A percentile compares a stretch with the other conserved stretches of the same genome.
Evolutionary conservation across 305 asterid genomes (phyloP).

Genomic region (Nicotiana rustica): DNA sequence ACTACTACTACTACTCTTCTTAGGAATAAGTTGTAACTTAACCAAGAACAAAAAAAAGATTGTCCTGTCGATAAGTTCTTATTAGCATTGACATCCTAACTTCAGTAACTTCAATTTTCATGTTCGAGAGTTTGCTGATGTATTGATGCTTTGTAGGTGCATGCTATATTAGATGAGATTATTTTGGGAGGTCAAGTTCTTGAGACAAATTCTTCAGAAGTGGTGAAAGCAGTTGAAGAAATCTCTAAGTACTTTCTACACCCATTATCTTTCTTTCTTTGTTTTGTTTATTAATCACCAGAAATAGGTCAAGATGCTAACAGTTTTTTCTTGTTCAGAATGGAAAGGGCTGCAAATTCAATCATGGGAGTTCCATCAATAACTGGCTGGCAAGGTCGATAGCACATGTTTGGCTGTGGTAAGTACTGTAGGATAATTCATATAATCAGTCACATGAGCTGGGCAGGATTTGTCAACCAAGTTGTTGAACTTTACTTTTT

Average conservation of each 20-base stretch:
- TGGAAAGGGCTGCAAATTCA: constrained; percentile 67
- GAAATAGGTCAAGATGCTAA: constrained; percentile 20
- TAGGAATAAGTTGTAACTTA: background rate
- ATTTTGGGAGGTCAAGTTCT: constrained; percentile 95
- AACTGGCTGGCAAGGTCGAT: constrained; percentile 74
- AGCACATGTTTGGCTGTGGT: constrained; percentile 43
- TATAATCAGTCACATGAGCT: background rate
- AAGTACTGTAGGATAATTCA: constrained; percentile 32
- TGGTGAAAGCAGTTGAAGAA: constrained; percentile 79
- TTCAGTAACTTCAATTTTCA: background rate
- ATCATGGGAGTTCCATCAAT: constrained; percentile 56
- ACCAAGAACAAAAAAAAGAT: background rate
- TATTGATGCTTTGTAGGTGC: constrained; percentile 62
- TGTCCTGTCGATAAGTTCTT: background rate
- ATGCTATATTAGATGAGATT: constrained; percentile 85
- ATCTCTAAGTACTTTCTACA: constrained; percentile 65
- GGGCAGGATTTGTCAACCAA: constrained; percentile 23
- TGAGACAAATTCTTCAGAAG: constrained; percentile 81
- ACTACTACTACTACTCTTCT: background rate
- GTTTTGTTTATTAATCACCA: constrained; percentile 4
- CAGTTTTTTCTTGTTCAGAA: constrained; percentile 57
- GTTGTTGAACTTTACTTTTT: constrained; percentile 11
- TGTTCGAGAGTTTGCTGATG: background rate
- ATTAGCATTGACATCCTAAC: constrained; percentile 1
- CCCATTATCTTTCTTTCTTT: constrained; percentile 28